Conservation (phyloP, 352 stramenopile genomes). For the Globisporangium acanthophoron region DNA sequence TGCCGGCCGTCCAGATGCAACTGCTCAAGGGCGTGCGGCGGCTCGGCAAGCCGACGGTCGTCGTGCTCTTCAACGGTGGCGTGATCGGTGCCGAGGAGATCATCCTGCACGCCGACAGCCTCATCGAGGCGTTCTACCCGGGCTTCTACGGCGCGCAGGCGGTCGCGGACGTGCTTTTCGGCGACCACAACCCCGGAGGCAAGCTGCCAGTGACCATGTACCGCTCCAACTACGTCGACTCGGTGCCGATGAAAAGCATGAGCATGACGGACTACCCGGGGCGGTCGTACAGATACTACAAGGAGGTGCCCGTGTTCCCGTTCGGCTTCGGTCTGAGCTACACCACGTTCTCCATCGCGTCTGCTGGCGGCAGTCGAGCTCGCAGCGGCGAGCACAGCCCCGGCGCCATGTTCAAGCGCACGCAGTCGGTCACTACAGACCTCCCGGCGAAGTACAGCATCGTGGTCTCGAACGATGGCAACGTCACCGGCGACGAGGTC, state of each 20-base stretch:
- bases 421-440: slow-evolving; percentile 26
- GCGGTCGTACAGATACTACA: slow-evolving; percentile 91
- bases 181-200: slow-evolving; percentile 67
- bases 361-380: slow-evolving; percentile 1
- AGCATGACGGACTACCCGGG: slow-evolving; percentile 87
- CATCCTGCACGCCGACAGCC: slow-evolving; percentile 47
- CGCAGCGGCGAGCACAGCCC: not conserved
- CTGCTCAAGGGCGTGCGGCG: slow-evolving; percentile 63
- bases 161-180: slow-evolving; percentile 81
- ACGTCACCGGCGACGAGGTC: slow-evolving; percentile 57
- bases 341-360: slow-evolving; percentile 63
- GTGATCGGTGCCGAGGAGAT: slow-evolving; percentile 75
- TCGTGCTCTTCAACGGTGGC: slow-evolving; percentile 87
- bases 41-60: slow-evolving; percentile 58
- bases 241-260: slow-evolving; percentile 84
- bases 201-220: slow-evolving; percentile 89
- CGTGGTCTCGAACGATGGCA: slow-evolving; percentile 52
- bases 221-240: slow-evolving; percentile 64
- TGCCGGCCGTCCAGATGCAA: slow-evolving; percentile 71
- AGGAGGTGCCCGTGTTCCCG: slow-evolving; percentile 79
- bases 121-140: slow-evolving; percentile 82
- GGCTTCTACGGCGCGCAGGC: slow-evolving; percentile 79
- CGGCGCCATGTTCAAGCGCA: not conserved
- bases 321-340: slow-evolving; percentile 91
- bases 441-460: slow-evolving; percentile 43